Percentiles rank a stretch among this genome's conserved stretches.
phyloP scores from a whole-genome alignment of 2,329 filamentous ascomycete genomes.

The Trichoderma sp. region DNA sequence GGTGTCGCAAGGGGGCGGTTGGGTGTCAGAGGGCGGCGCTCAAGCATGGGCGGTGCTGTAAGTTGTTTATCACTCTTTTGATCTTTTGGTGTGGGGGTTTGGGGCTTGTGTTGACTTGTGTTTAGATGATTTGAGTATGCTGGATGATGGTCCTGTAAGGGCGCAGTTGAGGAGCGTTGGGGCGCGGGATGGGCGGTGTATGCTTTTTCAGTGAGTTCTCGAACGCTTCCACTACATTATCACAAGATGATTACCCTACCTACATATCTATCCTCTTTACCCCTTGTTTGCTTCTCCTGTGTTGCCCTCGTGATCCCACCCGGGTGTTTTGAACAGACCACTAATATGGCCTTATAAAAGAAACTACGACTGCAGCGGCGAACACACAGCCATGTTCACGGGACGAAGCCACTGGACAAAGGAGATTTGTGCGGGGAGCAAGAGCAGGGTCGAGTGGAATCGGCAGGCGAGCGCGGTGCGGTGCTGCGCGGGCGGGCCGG shows the following conservation, averaged over 20 bases:
- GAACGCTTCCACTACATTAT: too few relatives aligned
- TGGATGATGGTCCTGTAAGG: background rate
- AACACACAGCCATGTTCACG: slow-evolving; percentile 11
- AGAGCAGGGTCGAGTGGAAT: slow-evolving; percentile 2
- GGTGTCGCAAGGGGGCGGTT: slow-evolving; percentile 2
- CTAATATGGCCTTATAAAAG: background rate
- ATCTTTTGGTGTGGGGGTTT: background rate
- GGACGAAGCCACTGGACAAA: slow-evolving; percentile 11
- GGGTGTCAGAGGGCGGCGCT: slow-evolving; percentile 1
- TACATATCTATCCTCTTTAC: too few relatives aligned
- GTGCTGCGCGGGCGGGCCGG: slow-evolving; percentile 16
- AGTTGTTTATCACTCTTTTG: background rate
- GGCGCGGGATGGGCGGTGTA: slow-evolving; percentile 7
- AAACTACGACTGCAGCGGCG: background rate
- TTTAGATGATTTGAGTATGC: slow-evolving; percentile 5
- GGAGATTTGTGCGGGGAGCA: background rate
- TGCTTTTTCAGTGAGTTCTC: slow-evolving; percentile 17
- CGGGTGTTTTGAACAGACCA: too few relatives aligned
- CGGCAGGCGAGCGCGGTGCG: background rate
- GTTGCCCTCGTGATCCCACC: too few relatives aligned
- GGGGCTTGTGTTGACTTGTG: too few relatives aligned
- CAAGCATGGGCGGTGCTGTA: slow-evolving; percentile 20
- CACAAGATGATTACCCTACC: background rate
- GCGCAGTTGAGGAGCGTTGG: slow-evolving; percentile 5
- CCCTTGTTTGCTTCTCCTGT: too few relatives aligned